A percentile compares a stretch with the other conserved stretches of the same genome.
These are phyloP conservation scores for Oehlia diaphana DNA, from an alignment of 192 early-diverging fungal genomes.

Conservation along the genomic window DNA sequence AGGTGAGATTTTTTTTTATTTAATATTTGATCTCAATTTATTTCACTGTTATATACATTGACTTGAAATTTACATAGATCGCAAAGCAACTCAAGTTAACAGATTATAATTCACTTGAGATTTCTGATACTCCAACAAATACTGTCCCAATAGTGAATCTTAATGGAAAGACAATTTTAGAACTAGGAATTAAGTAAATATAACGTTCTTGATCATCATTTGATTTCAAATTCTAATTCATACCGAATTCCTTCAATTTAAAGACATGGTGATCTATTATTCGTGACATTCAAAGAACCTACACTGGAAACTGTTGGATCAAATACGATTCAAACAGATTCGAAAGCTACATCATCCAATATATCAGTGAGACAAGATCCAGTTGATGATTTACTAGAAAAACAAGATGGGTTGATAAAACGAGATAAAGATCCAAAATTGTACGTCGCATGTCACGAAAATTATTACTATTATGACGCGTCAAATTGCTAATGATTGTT, in stretches of 20 bases:
- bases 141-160: conserved; percentile 35
- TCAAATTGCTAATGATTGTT: neutral
- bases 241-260: neutral
- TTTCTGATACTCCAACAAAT: conserved; percentile 43
- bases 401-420: conserved; percentile 79
- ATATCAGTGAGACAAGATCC: conserved; percentile 57
- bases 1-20: conserved; percentile 43
- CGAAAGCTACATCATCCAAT: neutral
- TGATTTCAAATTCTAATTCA: neutral
- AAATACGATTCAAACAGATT: neutral
- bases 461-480: neutral
- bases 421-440: conserved; percentile 76
- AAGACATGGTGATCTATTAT: conserved; percentile 59
- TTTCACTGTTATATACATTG: neutral
- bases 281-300: conserved; percentile 42
- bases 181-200: conserved; percentile 43
- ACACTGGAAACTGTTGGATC: neutral
- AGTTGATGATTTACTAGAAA: conserved; percentile 81
- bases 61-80: conserved; percentile 34
- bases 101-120: conserved; percentile 41
- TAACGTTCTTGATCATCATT: neutral
- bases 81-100: conserved; percentile 44
- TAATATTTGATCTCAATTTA: neutral
- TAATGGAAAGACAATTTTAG: conserved; percentile 34
- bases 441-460: conserved; percentile 59